These are phyloP conservation scores for Epichloe typhina DNA, from an alignment of 2,329 filamentous ascomycete genomes.

Conservation along the genomic window DNA sequence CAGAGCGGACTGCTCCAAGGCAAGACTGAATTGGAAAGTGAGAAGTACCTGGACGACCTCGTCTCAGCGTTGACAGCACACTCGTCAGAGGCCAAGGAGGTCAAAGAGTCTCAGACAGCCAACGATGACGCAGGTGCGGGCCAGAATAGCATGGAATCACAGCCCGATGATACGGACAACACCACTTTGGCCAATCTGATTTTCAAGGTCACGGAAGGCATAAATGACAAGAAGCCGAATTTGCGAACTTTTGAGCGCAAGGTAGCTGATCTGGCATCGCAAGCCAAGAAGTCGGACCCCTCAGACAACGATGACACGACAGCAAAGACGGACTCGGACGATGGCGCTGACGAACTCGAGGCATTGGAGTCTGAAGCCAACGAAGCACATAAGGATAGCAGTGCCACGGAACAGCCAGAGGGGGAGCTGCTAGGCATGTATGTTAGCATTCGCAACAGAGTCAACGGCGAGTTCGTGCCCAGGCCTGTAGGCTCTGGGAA, in stretches of 20 bases:
- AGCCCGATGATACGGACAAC: slow-evolving; percentile 6
- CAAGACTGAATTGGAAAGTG: slow-evolving; percentile 31
- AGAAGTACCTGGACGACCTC: slow-evolving; percentile 35
- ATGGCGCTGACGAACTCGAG: not conserved
- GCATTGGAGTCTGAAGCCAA: not conserved
- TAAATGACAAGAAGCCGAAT: slow-evolving; percentile 27
- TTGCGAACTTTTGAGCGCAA: slow-evolving; percentile 38
- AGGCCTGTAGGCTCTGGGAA: slow-evolving; percentile 39
- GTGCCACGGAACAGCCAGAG: slow-evolving; percentile 1
- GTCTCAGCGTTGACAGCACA: slow-evolving; percentile 32
- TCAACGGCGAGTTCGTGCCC: slow-evolving; percentile 50
- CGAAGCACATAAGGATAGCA: not conserved
- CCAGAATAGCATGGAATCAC: not conserved
- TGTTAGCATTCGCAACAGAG: slow-evolving; percentile 56
- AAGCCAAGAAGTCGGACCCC: slow-evolving; percentile 15
- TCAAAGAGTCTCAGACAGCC: slow-evolving; percentile 7
- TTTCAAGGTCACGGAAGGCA: slow-evolving; percentile 33
- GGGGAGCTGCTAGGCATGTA: slow-evolving; percentile 51
- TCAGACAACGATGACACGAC: not conserved
- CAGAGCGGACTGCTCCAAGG: slow-evolving; percentile 38
- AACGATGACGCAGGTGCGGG: slow-evolving; percentile 7
- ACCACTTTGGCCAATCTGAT: slow-evolving; percentile 35
- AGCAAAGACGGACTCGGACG: not conserved
- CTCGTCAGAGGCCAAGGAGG: slow-evolving; percentile 14
- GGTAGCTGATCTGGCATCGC: slow-evolving; percentile 33